These are phyloP conservation scores for Suaeda aralocaspica DNA, from an alignment of 148 eudicot species.

Conservation along the genomic window DNA sequence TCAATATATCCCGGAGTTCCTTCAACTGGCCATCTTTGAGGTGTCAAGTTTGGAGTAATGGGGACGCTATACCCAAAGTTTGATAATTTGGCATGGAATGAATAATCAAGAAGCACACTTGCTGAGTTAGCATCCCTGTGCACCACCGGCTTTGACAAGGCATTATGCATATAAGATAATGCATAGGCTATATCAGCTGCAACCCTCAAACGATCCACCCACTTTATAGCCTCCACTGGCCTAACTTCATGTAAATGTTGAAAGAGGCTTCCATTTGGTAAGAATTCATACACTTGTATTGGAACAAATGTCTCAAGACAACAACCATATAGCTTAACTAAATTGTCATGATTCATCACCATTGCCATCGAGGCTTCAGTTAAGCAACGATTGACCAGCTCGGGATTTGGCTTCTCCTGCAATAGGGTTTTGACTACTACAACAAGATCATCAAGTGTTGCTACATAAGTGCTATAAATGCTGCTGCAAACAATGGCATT, in stretches of 20 bases:
- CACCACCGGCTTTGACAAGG: slow-evolving; percentile 23
- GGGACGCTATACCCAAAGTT: slow-evolving; percentile 27
- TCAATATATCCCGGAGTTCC: slow-evolving; percentile 38
- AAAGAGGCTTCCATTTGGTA: slow-evolving; percentile 17
- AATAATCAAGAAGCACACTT: slow-evolving; percentile 19
- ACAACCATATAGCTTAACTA: slow-evolving; percentile 29
- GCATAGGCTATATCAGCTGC: slow-evolving; percentile 25
- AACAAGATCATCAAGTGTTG: slow-evolving; percentile 15
- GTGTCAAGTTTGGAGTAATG: slow-evolving; percentile 22
- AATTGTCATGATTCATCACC: slow-evolving; percentile 24
- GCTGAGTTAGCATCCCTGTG: slow-evolving; percentile 30
- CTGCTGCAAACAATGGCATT: slow-evolving; percentile 12
- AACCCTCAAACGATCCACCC: slow-evolving; percentile 3
- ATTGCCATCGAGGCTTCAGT: slow-evolving; percentile 25
- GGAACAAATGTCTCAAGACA: slow-evolving; percentile 31
- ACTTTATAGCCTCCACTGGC: background rate
- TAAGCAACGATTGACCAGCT: slow-evolving; percentile 7
- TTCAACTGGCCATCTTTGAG: slow-evolving; percentile 23
- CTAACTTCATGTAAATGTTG: slow-evolving; percentile 5
- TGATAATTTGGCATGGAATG: slow-evolving; percentile 14
- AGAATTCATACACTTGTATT: slow-evolving; percentile 18
- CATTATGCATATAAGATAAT: slow-evolving; percentile 29
- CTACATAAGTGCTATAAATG: slow-evolving; percentile 12
- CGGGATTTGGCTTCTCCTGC: background rate
- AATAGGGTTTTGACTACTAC: slow-evolving; percentile 21